Base-by-base conservation (phyloP, 805 yeast species). In the Cyberlindnera suaveolens region DNA sequence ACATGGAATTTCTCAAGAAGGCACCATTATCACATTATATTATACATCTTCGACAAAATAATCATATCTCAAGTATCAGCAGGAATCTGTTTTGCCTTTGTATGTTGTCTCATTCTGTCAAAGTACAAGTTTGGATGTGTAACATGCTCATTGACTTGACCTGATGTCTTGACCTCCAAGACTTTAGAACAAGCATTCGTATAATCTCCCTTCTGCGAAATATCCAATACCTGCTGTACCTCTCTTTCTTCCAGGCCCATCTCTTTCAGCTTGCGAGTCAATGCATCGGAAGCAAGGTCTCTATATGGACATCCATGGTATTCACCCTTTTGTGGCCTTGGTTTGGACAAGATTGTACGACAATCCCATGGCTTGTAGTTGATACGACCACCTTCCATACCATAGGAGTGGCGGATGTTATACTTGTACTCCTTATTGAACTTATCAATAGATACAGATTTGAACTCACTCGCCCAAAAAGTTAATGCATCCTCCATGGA, bases 261-360 rank as follows among this genome's bases (percentile, higher is more conserved):
- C 17, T 69, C 74, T 34, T 67, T 64, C 50, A 93, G 68, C 47
- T 77, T 76, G 3, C 55, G 51, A 6, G 74, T 69, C 39, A 93
- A 68, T 41, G 75, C 72, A 36, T 86, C 95, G n/a, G 75, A 59
- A 11, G 75, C 70, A 55, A 85, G 67, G 54, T 85, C 91, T 42
- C 95, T 70, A 64, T 85, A 93, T 5, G 98, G 97, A 63, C 98
- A 91, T 3, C 99, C 99, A 59, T 91, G 96, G 46, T 67, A 75
- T 52, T 90, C 96, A 34, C 72, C 74, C 38, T 74, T 70, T 10
- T 70, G 68, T 0, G 95, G 89, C 49, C 80, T 75, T 7, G 88
- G 87, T 52, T 81, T 81, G 23, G 78, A 71, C 45, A 87, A 63
- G 34, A 93, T 87, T 2, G 82, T 79, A 33, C 78, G 75, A 67